These are phyloP conservation scores for Harrya chromipes DNA, from an alignment of 768 basidiomycete genomes.

Conservation along the genomic window DNA sequence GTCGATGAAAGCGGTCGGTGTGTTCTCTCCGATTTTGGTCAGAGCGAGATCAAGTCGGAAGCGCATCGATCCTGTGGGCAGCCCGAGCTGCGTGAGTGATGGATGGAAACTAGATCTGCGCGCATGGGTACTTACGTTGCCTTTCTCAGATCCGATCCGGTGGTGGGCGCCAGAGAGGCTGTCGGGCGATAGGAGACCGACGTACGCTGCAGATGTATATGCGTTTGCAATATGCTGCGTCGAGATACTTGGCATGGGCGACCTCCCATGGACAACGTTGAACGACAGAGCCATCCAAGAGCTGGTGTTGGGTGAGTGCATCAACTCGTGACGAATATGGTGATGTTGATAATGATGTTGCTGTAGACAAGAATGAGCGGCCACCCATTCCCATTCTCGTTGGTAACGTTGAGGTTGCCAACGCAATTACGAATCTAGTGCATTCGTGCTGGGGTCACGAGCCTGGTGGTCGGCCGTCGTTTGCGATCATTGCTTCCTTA, in stretches of 20 bases:
- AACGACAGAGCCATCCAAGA: constrained; percentile 51
- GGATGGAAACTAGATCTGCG: background rate
- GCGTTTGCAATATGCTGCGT: constrained; percentile 65
- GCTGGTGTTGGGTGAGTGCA: constrained; percentile 47
- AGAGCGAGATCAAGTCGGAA: constrained; percentile 76
- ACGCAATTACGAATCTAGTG: constrained; percentile 43
- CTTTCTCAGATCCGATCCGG: constrained; percentile 56
- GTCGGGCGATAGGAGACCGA: constrained; percentile 44
- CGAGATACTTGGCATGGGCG: constrained; percentile 61
- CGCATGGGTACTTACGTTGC: background rate
- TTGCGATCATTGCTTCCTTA: constrained; percentile 44
- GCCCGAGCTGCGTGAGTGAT: constrained; percentile 39
- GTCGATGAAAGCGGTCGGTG: constrained; percentile 66
- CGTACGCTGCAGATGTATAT: constrained; percentile 61
- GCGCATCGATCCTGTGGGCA: constrained; percentile 57
- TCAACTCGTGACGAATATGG: background rate
- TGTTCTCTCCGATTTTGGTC: constrained; percentile 80
- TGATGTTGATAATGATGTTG: constrained; percentile 16
- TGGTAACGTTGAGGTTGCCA: constrained; percentile 31
- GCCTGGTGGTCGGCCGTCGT: constrained; percentile 50
- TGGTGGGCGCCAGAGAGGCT: constrained; percentile 75
- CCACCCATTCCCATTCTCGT: constrained; percentile 43
- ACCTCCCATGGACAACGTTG: constrained; percentile 53
- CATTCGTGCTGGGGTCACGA: constrained; percentile 54
- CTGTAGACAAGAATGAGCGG: constrained; percentile 47